Base-by-base conservation (phyloP, 2,329 filamentous ascomycete species). In the Huntiella omanensis region DNA sequence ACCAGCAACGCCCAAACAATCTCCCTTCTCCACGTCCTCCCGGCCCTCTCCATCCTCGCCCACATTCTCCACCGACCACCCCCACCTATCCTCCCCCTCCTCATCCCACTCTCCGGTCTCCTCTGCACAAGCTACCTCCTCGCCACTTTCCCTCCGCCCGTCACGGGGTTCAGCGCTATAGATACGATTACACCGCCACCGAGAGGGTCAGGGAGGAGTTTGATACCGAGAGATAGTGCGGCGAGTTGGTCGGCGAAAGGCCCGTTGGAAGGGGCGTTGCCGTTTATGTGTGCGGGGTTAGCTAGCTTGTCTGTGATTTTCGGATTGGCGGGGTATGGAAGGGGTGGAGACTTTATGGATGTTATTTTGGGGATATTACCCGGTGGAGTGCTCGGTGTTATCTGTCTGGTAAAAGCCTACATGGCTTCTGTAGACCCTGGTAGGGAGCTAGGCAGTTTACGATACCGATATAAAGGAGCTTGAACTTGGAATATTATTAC, bases 381-480 rank as follows among this genome's bases (percentile, higher is more conserved):
- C 0, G 64, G 61, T 0, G 58, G 77, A 2, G 69, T 85, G 1
- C 77, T 82, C 54, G 66, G 53, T 1, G 64, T 81, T 15, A 67
- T 77, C 4, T 54, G 84, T 48, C 59, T 71, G 40, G 73, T 74
- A 28, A 77, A 84, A 60, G 61, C 72, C 44, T 66, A 80, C 55
- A 77, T 86, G 70, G 69, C 70, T 3, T 68, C 75, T 41, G 71
- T 86, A 6, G 78, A 86, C 60, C 71, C 82, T 4, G 76, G 73
- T 55, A 62, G 65, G 51, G 80, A 81, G 55, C 60, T 87, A 54
- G 64, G 69, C 42, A 64, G 61, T 46, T 62, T 83, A 55, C 73
- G 64, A 57, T 83, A 83, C 61, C 66, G 69, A 46, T 80, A 75
- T 56, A 83, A 80, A 56, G 78, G 79, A 3, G 79, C 77, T 37